phyloP scores from a whole-genome alignment of 179 eudicot genomes.

The Patellifolia procumbens region DNA sequence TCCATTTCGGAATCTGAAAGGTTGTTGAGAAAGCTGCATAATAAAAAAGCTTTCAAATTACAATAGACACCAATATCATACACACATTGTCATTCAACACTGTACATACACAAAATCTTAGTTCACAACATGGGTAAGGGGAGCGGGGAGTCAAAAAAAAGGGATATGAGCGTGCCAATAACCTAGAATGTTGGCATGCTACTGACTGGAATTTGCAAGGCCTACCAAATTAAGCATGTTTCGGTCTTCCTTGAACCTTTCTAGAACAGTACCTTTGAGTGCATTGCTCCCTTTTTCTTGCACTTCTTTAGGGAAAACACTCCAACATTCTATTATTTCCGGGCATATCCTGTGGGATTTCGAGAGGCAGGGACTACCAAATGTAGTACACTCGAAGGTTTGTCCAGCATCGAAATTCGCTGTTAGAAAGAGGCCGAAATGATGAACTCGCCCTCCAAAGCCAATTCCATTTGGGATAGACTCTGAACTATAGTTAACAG shows the following conservation, averaged over 20 bases:
- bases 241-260: constrained; percentile 90
- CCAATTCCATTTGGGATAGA: constrained; percentile 92
- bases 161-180: background rate
- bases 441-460: constrained; percentile 70
- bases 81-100: background rate
- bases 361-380: constrained; percentile 75
- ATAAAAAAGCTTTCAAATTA: background rate
- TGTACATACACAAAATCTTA: background rate
- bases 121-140: background rate
- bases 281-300: constrained; percentile 44
- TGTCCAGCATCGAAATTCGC: constrained; percentile 84
- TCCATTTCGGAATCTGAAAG: too few species aligned
- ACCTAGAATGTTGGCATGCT: background rate
- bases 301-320: constrained; percentile 52
- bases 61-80: background rate
- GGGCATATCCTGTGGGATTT: constrained; percentile 60
- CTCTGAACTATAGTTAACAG: constrained; percentile 71
- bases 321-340: constrained; percentile 94
- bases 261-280: constrained; percentile 67
- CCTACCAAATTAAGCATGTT: constrained; percentile 94
- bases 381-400: constrained; percentile 74
- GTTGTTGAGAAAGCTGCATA: background rate
- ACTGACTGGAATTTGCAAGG: constrained; percentile 82
- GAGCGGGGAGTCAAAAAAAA: background rate
- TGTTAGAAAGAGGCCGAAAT: constrained; percentile 76